Conservation (phyloP, 768 basidiomycete species). For the Tephrocybe sp. region DNA sequence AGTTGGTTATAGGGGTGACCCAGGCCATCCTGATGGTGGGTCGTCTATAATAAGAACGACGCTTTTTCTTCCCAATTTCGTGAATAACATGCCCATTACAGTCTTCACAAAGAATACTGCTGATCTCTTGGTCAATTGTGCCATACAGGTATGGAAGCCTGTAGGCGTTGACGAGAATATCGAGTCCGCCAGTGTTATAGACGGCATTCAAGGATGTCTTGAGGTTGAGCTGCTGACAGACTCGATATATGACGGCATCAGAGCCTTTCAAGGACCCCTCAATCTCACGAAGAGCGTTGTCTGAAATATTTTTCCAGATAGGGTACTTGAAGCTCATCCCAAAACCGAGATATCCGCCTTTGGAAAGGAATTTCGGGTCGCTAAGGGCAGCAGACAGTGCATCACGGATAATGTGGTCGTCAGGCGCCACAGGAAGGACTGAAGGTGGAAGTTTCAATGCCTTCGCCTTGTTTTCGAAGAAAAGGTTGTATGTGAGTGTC, state of each 20-base stretch:
- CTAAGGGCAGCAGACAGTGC: slow-evolving; percentile 27
- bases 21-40: neutral
- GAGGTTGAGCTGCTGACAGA: slow-evolving; percentile 8
- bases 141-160: neutral
- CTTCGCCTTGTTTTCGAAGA: slow-evolving; percentile 15
- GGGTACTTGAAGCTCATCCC: slow-evolving; percentile 38
- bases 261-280: slow-evolving; percentile 25
- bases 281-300: slow-evolving; percentile 13
- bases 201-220: neutral
- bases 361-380: slow-evolving; percentile 34
- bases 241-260: slow-evolving; percentile 25
- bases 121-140: neutral
- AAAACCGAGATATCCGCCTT: slow-evolving; percentile 37
- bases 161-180: neutral
- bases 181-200: neutral
- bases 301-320: too few relatives aligned
- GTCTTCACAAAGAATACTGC: neutral
- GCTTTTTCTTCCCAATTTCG: neutral
- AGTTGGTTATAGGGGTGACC: slow-evolving; percentile 4
- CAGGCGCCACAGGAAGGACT: slow-evolving; percentile 8
- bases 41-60: neutral
- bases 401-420: slow-evolving; percentile 6
- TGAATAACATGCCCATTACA: neutral
- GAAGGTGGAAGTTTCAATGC: neutral
- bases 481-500: slow-evolving; percentile 44